Base-by-base conservation (phyloP, 1,139 yeast species). In the Sugiyamaella castrensis region DNA sequence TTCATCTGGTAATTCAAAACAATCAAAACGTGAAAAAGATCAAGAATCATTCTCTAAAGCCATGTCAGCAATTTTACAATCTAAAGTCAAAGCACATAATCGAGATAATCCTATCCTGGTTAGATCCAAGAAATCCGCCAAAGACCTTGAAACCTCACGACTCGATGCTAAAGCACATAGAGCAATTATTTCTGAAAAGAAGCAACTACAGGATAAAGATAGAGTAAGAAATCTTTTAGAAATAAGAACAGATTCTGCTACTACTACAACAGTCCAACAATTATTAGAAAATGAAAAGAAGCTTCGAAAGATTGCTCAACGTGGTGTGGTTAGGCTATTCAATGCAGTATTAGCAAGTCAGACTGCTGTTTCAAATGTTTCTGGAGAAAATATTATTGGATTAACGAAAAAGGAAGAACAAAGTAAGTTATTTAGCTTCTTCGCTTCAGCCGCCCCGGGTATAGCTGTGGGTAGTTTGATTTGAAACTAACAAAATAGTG, bases 311-410 rank as follows among this genome's bases (percentile, higher is more conserved):
- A 77, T 82, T 31, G 98, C 98, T 0, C 97, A 92, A 69, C 78
- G 84, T 61, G 99, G 98, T 72, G 98, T 89, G 13, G 95, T 92
- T 15, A 81, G 85, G 61, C 74, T 92, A 53, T 89, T 92, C 69
- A 92, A 92, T 66, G 98, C 97, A 1, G 84, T 92, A 30, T 76
- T 89, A 61, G 78, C 87, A 37, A 85, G 96, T 0, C 98, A 94
- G 68, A 75, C 80, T 29, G 52, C 55, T 3, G 50, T 48, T n/a
- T 37, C 15, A 24, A 78, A 74, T 41, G 67, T 68, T 62, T 74
- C 50, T 61, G 61, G 56, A 53, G 66, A 39, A 60, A 61, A 54
- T 4, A 50, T 53, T 8, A 40, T 58, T 13, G 65, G 63, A n/a
- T 36, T 54, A 65, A 70, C 43, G 62, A 68, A 56, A 59, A 76